Evolutionary conservation across 495 filamentous ascomycete species (phyloP).

Genomic region (Penicillium longicatenatum): DNA sequence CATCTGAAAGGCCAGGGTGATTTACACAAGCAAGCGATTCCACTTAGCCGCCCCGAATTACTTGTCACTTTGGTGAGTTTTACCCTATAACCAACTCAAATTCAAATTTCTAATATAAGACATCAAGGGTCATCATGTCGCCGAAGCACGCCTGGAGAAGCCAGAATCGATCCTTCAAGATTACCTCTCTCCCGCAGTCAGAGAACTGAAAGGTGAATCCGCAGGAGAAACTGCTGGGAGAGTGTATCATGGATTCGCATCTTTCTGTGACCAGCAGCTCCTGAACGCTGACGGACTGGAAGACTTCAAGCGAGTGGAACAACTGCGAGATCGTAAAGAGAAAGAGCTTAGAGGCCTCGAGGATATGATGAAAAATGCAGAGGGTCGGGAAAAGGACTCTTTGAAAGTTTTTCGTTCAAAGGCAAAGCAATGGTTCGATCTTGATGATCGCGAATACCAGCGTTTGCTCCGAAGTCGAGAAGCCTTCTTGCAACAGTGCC

Average conservation of each 20-base stretch:
- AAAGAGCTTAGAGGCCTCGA: conserved; percentile 71
- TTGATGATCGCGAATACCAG: conserved; percentile 86
- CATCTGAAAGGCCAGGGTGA: conserved; percentile 63
- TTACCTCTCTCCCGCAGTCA: conserved; percentile 80
- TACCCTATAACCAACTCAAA: neutral
- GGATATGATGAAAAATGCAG: conserved; percentile 52
- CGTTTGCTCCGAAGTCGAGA: conserved; percentile 72
- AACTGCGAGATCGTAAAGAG: conserved; percentile 77
- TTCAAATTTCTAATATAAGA: conserved; percentile 17
- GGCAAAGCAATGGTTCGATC: conserved; percentile 83
- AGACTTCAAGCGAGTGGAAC: conserved; percentile 79
- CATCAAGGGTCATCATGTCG: conserved; percentile 73
- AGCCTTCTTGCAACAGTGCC: conserved; percentile 78
- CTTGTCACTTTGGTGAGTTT: conserved; percentile 76
- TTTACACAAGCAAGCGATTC: conserved; percentile 68
- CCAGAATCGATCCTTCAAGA: conserved; percentile 84
- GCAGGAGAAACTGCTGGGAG: conserved; percentile 76
- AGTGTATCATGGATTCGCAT: conserved; percentile 92
- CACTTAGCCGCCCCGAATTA: conserved; percentile 74
- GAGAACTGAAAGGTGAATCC: conserved; percentile 68
- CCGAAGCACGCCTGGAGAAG: conserved; percentile 90
- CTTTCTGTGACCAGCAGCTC: conserved; percentile 91
- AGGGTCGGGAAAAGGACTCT: conserved; percentile 52
- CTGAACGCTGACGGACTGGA: conserved; percentile 81
- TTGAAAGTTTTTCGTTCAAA: conserved; percentile 53